These are phyloP conservation scores for Cryptomeria japonica DNA, from an alignment of 75 land plant genomes.

Conservation along the genomic window DNA sequence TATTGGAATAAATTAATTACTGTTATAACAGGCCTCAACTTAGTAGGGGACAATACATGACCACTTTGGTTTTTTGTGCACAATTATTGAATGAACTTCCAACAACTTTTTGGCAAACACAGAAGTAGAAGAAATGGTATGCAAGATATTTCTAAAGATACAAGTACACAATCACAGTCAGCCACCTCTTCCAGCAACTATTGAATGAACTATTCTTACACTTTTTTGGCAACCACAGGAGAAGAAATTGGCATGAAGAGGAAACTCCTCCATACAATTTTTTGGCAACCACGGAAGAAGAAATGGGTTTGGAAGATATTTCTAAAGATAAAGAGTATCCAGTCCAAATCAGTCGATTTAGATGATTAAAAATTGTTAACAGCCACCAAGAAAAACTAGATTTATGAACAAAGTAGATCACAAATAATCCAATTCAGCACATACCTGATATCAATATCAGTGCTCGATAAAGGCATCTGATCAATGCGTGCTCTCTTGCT, in stretches of 20 bases:
- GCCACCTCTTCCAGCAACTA: neutral
- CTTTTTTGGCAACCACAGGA: neutral
- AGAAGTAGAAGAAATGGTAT: neutral
- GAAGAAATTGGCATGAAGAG: neutral
- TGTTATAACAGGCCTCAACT: too few species aligned
- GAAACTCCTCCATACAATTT: neutral
- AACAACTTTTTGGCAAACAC: neutral
- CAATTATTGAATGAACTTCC: neutral
- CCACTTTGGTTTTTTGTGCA: neutral
- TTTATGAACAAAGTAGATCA: neutral
- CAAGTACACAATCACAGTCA: neutral
- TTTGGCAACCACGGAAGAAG: neutral
- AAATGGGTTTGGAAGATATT: neutral
- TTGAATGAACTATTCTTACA: neutral
- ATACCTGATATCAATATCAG: neutral
- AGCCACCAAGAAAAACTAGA: neutral
- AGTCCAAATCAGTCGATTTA: neutral
- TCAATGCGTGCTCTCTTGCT: conserved; percentile 37
- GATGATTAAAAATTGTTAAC: neutral
- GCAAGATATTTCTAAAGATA: neutral
- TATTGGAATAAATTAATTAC: too few species aligned
- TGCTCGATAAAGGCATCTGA: neutral
- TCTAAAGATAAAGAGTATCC: neutral
- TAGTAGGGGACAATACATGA: too few species aligned
- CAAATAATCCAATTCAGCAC: neutral